Evolutionary conservation across 352 stramenopile species (phyloP), one percentile per base, ranked within the genome.

Genomic region (Globisporangium emineosum): DNA sequence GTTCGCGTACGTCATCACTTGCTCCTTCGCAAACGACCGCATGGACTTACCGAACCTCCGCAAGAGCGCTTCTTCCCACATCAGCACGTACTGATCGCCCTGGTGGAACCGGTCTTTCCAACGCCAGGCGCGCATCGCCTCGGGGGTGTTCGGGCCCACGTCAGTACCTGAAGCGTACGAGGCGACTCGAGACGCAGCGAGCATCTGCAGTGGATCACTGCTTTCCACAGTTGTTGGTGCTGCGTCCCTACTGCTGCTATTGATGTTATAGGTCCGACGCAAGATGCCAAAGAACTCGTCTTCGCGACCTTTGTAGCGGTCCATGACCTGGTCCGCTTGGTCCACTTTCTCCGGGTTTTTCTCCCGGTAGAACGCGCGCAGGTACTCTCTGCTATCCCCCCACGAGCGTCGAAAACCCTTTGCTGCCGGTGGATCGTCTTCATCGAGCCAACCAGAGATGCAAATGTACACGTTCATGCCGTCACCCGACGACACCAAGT

Each of bases 381-480:
- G 57, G 57, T 94, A 94, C 62, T 91, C 87, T 4, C 82, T 73
- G 67, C 78, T 90, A 35, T 93, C 86, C 1, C 87, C 87, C 86
- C 86, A 95, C 4, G 85, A 71, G 40, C 82, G 77, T 35, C 83
- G 83, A 33, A 93, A 94, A 2, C 83, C 81, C n/a, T 69, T 64
- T 1, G 23, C 64, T 3, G 29, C 62, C 0, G 75, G 68, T 3
- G 81, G 78, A 19, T 93, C 83, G 15, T 95, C 82, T 32, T 93
- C 76, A 51, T 95, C 87, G 19, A 95, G 67, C 87, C 87, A 95
- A 0, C 87, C 87, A 6, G 83, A 89, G 21, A 95, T 65, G 62
- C 87, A 95, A 64, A 95, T 90, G 73, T 95, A 95, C 32, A 95
- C 87, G 50, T 93, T 92, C 87, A 95, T 93, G 25, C 87, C 81